These are phyloP conservation scores for Juglanconis oblonga DNA, from an alignment of 2,329 filamentous ascomycete species.

Conservation along the genomic window DNA sequence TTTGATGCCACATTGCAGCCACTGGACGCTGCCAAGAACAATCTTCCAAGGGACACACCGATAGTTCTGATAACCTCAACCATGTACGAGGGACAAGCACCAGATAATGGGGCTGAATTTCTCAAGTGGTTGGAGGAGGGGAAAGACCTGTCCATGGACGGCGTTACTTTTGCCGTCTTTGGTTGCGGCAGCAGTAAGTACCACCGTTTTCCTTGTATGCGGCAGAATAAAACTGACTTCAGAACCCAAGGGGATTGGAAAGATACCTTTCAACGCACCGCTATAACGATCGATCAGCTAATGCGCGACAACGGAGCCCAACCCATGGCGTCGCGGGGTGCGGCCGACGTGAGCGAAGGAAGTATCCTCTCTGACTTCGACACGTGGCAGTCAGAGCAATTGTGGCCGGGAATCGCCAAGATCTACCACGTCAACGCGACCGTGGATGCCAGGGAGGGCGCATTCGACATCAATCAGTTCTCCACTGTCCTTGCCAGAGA, in stretches of 20 bases:
- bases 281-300: conserved; percentile 43
- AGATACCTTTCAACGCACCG: conserved; percentile 49
- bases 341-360: conserved; percentile 42
- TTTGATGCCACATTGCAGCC: conserved; percentile 40
- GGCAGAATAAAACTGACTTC: not conserved
- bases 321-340: conserved; percentile 40
- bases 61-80: conserved; percentile 53
- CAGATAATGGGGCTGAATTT: conserved; percentile 50
- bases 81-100: conserved; percentile 55
- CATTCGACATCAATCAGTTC: not conserved
- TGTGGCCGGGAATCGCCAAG: not conserved
- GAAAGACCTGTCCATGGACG: conserved; percentile 35
- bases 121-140: conserved; percentile 50
- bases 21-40: conserved; percentile 48
- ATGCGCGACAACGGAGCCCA: conserved; percentile 41
- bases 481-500: not conserved
- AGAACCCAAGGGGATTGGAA: conserved; percentile 28
- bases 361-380: conserved; percentile 52
- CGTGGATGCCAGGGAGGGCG: not conserved
- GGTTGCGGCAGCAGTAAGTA: conserved; percentile 42
- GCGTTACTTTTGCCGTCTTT: conserved; percentile 51
- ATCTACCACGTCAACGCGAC: not conserved
- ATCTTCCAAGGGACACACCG: conserved; percentile 40
- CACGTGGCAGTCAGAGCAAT: conserved; percentile 32
- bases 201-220: not conserved